Evolutionary conservation across 768 basidiomycete genomes (phyloP).

Genomic region (Mycena kentingensis): DNA sequence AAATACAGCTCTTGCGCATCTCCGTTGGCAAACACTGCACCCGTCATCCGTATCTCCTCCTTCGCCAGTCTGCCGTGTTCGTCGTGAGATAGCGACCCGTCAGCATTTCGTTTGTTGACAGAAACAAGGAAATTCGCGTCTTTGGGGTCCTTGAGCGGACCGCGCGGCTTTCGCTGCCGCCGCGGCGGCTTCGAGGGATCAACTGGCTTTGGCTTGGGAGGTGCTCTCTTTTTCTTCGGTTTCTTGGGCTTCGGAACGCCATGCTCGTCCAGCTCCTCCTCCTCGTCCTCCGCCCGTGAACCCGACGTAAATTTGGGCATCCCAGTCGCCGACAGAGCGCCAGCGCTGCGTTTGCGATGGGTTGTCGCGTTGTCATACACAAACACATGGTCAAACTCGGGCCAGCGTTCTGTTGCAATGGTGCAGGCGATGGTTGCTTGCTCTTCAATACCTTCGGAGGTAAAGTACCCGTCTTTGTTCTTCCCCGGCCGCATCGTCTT

Average conservation of each 20-base stretch:
- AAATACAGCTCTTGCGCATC: background rate
- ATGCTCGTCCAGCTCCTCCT: no score
- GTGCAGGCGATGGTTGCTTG: constrained; percentile 5
- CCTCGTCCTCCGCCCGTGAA: background rate
- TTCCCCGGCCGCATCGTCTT: constrained; percentile 11
- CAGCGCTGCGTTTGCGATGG: background rate
- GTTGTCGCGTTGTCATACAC: no score
- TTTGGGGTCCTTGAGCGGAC: no score
- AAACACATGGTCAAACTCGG: no score
- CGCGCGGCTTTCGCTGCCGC: no score
- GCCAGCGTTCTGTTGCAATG: background rate
- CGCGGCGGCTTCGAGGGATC: no score
- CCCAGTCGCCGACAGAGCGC: background rate
- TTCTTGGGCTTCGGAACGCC: no score
- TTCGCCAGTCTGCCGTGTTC: background rate
- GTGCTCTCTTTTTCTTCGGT: background rate
- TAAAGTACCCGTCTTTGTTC: constrained; percentile 14
- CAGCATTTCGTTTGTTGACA: background rate
- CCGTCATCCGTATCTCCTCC: background rate
- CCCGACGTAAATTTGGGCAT: background rate
- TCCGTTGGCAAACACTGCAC: background rate
- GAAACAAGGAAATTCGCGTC: background rate
- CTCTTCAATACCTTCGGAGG: constrained; percentile 3
- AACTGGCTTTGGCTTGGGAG: no score
- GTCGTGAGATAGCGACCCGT: background rate